Evolutionary conservation across 768 basidiomycete species (phyloP).

Genomic region (Baorangia bicolor): DNA sequence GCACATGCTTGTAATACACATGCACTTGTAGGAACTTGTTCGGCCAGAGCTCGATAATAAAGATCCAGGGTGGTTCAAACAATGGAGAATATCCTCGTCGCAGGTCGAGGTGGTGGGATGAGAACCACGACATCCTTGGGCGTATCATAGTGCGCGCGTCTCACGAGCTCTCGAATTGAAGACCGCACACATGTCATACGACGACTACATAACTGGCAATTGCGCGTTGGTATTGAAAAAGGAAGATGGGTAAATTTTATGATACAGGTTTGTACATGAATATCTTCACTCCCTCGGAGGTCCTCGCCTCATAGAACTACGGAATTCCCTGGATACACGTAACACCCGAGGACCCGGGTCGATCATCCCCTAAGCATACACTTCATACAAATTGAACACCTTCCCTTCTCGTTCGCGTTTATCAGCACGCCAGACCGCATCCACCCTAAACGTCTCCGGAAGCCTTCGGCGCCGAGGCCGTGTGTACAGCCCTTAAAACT

Average conservation of each 20-base stretch:
- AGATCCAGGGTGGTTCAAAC: neutral
- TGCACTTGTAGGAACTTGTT: neutral
- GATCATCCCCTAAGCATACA: conserved; percentile 25
- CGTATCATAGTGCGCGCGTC: neutral
- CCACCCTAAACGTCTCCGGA: conserved; percentile 14
- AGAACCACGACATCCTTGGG: neutral
- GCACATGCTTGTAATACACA: neutral
- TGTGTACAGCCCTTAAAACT: conserved; percentile 25
- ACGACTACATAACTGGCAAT: neutral
- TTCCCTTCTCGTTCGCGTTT: neutral
- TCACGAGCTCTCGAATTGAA: neutral
- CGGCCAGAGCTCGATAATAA: neutral
- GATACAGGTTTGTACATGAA: neutral
- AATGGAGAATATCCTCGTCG: too few relatives aligned
- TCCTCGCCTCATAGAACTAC: too few relatives aligned
- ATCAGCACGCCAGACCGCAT: neutral
- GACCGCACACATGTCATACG: neutral
- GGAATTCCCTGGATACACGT: too few relatives aligned
- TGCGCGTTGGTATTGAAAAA: neutral
- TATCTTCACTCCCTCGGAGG: neutral
- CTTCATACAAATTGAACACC: conserved; percentile 25
- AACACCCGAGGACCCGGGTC: neutral
- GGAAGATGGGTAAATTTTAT: neutral
- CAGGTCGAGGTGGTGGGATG: neutral
- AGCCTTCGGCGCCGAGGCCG: neutral